phyloP scores from a whole-genome alignment of 2,329 filamentous ascomycete genomes.

The Cryphonectria carpinicola region DNA sequence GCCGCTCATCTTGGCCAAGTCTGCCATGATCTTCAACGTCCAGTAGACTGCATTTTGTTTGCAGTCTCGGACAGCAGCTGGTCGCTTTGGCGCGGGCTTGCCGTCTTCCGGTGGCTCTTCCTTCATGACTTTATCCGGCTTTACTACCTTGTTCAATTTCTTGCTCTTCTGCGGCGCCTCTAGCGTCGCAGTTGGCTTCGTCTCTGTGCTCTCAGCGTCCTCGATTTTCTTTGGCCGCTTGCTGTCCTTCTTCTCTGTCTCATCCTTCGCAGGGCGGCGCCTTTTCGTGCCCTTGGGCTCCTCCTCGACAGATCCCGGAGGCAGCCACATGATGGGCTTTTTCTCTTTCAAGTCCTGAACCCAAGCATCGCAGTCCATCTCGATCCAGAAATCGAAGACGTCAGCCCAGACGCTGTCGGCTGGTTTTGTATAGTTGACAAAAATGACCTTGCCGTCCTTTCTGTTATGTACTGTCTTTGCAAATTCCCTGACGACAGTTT shows the following conservation, averaged over 20 bases:
- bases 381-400: constrained; percentile 73
- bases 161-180: constrained; percentile 1
- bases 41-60: constrained; percentile 51
- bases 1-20: constrained; percentile 44
- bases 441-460: constrained; percentile 67
- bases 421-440: constrained; percentile 74
- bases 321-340: constrained; percentile 63
- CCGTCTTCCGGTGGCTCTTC: constrained; percentile 29
- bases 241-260: constrained; percentile 30
- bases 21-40: constrained; percentile 46
- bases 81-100: constrained; percentile 42
- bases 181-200: constrained; percentile 8
- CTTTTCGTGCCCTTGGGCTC: constrained; percentile 42
- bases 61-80: constrained; percentile 50
- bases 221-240: constrained; percentile 40
- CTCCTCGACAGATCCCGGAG: constrained; percentile 48
- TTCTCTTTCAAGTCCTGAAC: constrained; percentile 64
- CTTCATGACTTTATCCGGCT: constrained; percentile 33
- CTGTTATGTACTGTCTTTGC: constrained; percentile 71
- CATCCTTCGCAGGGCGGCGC: constrained; percentile 38
- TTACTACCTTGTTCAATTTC: constrained; percentile 22
- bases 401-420: constrained; percentile 74
- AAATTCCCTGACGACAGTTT: constrained; percentile 72
- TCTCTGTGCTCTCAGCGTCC: constrained; percentile 34
- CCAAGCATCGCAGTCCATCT: constrained; percentile 78